Percentiles rank a stretch among this genome's conserved stretches.
phyloP scores from a whole-genome alignment of 2,329 filamentous ascomycete genomes.

The Aspergillus sp. region DNA sequence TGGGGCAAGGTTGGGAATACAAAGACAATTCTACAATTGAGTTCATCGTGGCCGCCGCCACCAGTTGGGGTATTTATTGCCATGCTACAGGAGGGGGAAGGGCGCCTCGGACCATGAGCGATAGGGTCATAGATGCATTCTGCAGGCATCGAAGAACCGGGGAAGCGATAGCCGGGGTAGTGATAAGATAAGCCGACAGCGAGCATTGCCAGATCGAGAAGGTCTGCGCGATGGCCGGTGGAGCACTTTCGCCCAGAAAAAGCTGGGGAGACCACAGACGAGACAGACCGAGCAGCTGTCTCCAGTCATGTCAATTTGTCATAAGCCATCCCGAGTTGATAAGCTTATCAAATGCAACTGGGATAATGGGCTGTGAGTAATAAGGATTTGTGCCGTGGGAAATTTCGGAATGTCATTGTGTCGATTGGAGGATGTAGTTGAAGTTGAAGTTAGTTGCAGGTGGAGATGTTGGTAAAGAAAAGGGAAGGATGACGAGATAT shows the following conservation, averaged over 20 bases:
- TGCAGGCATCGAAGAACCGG: background rate
- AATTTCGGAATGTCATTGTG: too few relatives aligned
- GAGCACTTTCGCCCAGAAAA: background rate
- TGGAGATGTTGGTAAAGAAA: background rate
- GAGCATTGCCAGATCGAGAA: constrained; percentile 29
- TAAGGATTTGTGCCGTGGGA: background rate
- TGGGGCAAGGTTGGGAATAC: background rate
- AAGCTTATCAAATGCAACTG: background rate
- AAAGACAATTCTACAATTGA: background rate
- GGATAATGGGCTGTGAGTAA: background rate
- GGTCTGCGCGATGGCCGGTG: constrained; percentile 29
- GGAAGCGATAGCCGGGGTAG: constrained; percentile 7
- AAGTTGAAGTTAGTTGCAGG: background rate
- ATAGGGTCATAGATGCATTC: background rate
- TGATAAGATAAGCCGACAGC: constrained; percentile 29
- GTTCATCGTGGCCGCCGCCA: background rate
- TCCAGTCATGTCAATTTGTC: background rate
- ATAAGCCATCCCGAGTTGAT: background rate
- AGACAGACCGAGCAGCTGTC: background rate
- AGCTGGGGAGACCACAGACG: background rate
- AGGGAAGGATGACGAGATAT: background rate
- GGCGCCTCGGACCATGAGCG: background rate
- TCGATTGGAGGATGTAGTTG: background rate
- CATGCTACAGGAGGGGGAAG: background rate
- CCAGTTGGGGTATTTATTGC: background rate